phyloP scores from a whole-genome alignment of 192 early-diverging fungal genomes.

The Backusella macrospora region DNA sequence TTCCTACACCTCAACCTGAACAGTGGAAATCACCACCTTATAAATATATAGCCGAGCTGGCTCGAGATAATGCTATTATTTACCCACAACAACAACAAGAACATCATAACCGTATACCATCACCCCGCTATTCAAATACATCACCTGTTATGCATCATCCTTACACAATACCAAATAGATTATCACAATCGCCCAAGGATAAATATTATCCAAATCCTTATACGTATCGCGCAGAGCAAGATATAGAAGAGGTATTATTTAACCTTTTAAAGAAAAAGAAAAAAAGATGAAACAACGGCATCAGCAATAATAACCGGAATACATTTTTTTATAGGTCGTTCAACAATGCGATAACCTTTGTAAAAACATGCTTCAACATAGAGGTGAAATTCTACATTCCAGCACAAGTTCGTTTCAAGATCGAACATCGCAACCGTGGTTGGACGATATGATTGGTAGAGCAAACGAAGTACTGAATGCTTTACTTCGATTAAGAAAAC shows the following conservation, averaged over 20 bases:
- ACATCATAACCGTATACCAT: constrained; percentile 3
- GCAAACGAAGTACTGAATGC: constrained; percentile 31
- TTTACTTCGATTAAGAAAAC: constrained; percentile 23
- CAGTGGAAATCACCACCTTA: constrained; percentile 16
- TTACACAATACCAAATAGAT: constrained; percentile 10
- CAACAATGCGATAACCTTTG: constrained; percentile 24
- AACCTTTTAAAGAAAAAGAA: neutral
- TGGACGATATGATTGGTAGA: constrained; percentile 37
- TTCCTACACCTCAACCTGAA: constrained; percentile 15
- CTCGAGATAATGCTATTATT: neutral
- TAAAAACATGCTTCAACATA: constrained; percentile 29
- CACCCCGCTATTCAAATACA: constrained; percentile 4
- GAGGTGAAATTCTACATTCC: constrained; percentile 8
- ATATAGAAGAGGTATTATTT: constrained; percentile 28
- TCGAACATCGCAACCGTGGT: constrained; percentile 21
- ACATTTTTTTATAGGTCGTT: constrained; percentile 15
- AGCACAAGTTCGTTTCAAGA: neutral
- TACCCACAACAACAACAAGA: neutral
- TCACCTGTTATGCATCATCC: constrained; percentile 18
- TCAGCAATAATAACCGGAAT: neutral
- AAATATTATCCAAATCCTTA: neutral
- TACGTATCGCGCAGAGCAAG: constrained; percentile 1
- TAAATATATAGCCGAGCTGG: neutral
- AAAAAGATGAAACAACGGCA: neutral
- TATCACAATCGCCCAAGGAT: constrained; percentile 3